Conservation (phyloP, 1,284 basidiomycete species). For the Caloboletus firmus region DNA sequence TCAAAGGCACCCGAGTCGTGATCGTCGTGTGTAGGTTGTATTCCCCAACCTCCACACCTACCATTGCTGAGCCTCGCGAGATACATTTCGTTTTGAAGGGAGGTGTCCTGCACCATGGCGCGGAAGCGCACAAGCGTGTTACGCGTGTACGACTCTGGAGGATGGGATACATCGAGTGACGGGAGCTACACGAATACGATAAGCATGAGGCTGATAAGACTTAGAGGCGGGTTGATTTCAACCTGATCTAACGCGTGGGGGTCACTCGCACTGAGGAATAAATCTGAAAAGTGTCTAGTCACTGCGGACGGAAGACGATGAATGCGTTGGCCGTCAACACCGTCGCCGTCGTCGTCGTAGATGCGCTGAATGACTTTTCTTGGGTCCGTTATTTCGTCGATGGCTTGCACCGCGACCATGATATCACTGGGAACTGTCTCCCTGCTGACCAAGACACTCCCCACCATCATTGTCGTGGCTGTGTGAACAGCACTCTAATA, state of each 20-base stretch:
- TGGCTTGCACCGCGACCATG: slow-evolving; percentile 54
- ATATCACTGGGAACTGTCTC: neutral
- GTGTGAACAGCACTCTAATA: slow-evolving; percentile 8
- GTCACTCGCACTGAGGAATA: slow-evolving; percentile 42
- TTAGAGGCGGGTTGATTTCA: neutral
- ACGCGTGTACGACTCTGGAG: slow-evolving; percentile 48
- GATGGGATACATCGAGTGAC: slow-evolving; percentile 44
- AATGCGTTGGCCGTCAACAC: slow-evolving; percentile 15
- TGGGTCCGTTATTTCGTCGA: slow-evolving; percentile 52
- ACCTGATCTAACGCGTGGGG: slow-evolving; percentile 47
- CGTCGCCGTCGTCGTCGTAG: slow-evolving; percentile 26
- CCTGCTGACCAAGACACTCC: slow-evolving; percentile 16
- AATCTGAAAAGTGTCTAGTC: slow-evolving; percentile 47
- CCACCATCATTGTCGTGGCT: slow-evolving; percentile 2
- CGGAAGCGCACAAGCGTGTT: slow-evolving; percentile 65
- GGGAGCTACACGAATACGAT: slow-evolving; percentile 49
- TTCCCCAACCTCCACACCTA: slow-evolving; percentile 69
- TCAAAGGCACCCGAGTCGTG: slow-evolving; percentile 37
- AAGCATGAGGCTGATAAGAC: neutral
- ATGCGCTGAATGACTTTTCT: slow-evolving; percentile 48
- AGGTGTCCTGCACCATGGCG: slow-evolving; percentile 80
- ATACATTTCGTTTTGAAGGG: slow-evolving; percentile 69
- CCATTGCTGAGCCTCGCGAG: slow-evolving; percentile 46
- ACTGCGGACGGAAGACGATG: slow-evolving; percentile 49
- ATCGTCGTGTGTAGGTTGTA: slow-evolving; percentile 39